Percentiles rank a stretch among this genome's conserved stretches.
phyloP scores from a whole-genome alignment of 305 asterid genomes.

The Fraxinus paxiana region DNA sequence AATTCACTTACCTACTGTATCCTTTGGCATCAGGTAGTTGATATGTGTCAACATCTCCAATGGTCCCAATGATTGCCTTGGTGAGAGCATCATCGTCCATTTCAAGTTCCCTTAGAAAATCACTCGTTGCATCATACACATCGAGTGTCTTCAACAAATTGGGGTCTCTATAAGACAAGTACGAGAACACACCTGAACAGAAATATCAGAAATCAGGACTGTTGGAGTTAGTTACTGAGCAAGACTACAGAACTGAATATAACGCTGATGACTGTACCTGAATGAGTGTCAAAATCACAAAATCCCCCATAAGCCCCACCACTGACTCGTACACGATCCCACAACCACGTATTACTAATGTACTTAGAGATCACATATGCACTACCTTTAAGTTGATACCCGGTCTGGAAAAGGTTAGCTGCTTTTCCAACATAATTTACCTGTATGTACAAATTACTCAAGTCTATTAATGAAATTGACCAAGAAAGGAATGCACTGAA shows the following conservation, averaged over 20 bases:
- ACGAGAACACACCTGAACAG: slow-evolving; percentile 83
- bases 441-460: slow-evolving; percentile 35
- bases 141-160: slow-evolving; percentile 88
- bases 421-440: slow-evolving; percentile 99
- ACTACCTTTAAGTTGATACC: slow-evolving; percentile 90
- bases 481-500: not conserved
- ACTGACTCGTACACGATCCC: slow-evolving; percentile 99
- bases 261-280: slow-evolving; percentile 45
- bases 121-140: slow-evolving; percentile 84
- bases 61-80: slow-evolving; percentile 95
- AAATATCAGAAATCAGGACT: slow-evolving; percentile 22
- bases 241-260: slow-evolving; percentile 15
- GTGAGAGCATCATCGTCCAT: slow-evolving; percentile 85
- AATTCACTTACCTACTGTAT: slow-evolving; percentile 65
- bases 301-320: slow-evolving; percentile 99
- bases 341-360: slow-evolving; percentile 83
- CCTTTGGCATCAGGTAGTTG: slow-evolving; percentile 98
- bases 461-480: slow-evolving; percentile 3
- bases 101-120: slow-evolving; percentile 75
- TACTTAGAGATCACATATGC: slow-evolving; percentile 84
- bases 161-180: slow-evolving; percentile 90
- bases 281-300: slow-evolving; percentile 90
- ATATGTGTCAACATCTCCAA: slow-evolving; percentile 89
- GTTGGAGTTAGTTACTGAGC: not conserved
- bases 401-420: slow-evolving; percentile 77